Evolutionary conservation across 2,329 filamentous ascomycete species (phyloP).

Genomic region (Blumeria hordei): DNA sequence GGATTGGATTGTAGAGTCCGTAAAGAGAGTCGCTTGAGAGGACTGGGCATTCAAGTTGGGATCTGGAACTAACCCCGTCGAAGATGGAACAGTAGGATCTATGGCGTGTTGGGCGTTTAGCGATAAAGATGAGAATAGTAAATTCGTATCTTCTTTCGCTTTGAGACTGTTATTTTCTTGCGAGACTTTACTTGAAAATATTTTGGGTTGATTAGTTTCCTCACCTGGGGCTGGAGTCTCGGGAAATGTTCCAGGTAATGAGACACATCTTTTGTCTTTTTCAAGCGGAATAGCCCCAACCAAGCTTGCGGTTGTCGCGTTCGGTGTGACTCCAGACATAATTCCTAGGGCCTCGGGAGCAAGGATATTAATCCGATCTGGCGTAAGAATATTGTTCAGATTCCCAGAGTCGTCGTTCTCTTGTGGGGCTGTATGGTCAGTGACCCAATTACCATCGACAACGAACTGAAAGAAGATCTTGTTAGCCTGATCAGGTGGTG

Average conservation of each 20-base stretch:
- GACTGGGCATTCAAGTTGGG: slow-evolving; percentile 46
- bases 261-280: slow-evolving; percentile 12
- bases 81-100: slow-evolving; percentile 36
- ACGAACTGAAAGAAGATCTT: slow-evolving; percentile 42
- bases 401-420: slow-evolving; percentile 67
- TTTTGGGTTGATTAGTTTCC: not conserved
- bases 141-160: slow-evolving; percentile 18
- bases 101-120: slow-evolving; percentile 58
- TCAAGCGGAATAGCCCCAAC: slow-evolving; percentile 43
- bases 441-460: slow-evolving; percentile 76
- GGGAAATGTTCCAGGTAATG: not conserved
- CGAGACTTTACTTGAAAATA: not conserved
- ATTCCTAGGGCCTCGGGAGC: slow-evolving; percentile 23
- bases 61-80: slow-evolving; percentile 51
- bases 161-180: slow-evolving; percentile 10
- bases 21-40: slow-evolving; percentile 22
- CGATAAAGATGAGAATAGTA: slow-evolving; percentile 37
- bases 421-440: slow-evolving; percentile 55
- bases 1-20: slow-evolving; percentile 26
- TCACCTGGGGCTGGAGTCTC: slow-evolving; percentile 30
- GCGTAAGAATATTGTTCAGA: slow-evolving; percentile 75
- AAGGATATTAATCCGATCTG: slow-evolving; percentile 37
- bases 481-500: not conserved
- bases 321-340: slow-evolving; percentile 43
- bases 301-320: slow-evolving; percentile 46